Conservation (phyloP, 805 yeast genomes). For the Ogataea ganodermae region DNA sequence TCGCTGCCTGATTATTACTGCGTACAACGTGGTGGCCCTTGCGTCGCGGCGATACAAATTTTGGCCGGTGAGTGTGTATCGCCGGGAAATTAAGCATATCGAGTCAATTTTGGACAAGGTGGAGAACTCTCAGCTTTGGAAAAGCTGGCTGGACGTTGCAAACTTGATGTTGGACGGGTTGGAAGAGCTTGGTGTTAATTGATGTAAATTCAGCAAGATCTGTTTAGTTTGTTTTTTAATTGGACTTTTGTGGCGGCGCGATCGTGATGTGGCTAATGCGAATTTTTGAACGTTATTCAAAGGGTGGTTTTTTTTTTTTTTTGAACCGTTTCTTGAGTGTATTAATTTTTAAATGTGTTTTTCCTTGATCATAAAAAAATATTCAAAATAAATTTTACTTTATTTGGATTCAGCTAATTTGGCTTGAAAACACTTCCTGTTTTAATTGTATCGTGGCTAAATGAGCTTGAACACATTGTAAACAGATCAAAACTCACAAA, state of each 20-base stretch:
- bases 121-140: conserved; percentile 20
- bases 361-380: no score
- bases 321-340: no score
- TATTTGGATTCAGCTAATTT: no score
- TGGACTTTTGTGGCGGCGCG: neutral
- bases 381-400: neutral
- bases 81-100: conserved; percentile 17
- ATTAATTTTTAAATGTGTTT: no score
- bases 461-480: no score
- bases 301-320: neutral
- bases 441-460: no score
- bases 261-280: conserved; percentile 7
- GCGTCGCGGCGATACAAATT: conserved; percentile 17
- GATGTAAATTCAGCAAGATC: neutral
- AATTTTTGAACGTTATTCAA: conserved; percentile 2
- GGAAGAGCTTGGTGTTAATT: neutral
- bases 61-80: conserved; percentile 24
- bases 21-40: conserved; percentile 22
- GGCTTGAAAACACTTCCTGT: no score
- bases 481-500: no score
- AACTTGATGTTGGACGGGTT: conserved; percentile 12
- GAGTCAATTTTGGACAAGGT: conserved; percentile 11
- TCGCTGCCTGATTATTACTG: conserved; percentile 23
- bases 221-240: neutral
- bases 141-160: conserved; percentile 25